Conservation (phyloP, 345 rosid species). For the Linum trigynum region DNA sequence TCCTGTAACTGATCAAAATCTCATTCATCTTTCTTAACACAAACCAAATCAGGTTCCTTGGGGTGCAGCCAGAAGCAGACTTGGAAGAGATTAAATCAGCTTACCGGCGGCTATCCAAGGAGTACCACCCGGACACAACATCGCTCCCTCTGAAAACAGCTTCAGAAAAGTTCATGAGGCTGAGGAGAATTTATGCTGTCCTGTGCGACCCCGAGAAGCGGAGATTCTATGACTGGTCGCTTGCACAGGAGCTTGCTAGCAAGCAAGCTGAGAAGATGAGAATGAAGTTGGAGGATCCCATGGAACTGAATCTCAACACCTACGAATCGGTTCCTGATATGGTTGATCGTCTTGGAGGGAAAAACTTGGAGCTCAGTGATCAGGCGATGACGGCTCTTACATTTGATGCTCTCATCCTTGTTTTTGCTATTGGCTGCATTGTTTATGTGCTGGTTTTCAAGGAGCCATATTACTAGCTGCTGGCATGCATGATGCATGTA, state of each 20-base stretch:
- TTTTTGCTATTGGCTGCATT: slow-evolving; percentile 53
- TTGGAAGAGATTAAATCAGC: slow-evolving; percentile 84
- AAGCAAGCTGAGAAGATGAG: slow-evolving; percentile 72
- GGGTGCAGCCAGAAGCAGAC: slow-evolving; percentile 60
- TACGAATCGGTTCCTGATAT: slow-evolving; percentile 53
- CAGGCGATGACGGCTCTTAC: slow-evolving; percentile 83
- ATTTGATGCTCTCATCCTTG: slow-evolving; percentile 41
- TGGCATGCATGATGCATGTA: not conserved
- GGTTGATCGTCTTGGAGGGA: slow-evolving; percentile 85
- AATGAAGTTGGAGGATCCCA: slow-evolving; percentile 64
- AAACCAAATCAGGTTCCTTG: slow-evolving; percentile 47
- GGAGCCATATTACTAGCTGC: slow-evolving; percentile 39
- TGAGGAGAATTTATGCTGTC: slow-evolving; percentile 55
- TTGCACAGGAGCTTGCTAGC: slow-evolving; percentile 82
- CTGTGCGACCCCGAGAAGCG: slow-evolving; percentile 59
- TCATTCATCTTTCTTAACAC: not conserved
- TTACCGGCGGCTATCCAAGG: slow-evolving; percentile 74
- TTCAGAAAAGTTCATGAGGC: slow-evolving; percentile 72
- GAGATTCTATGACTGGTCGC: slow-evolving; percentile 78
- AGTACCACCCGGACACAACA: slow-evolving; percentile 93
- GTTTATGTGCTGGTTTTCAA: slow-evolving; percentile 52
- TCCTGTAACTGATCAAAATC: not conserved
- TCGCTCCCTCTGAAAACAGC: slow-evolving; percentile 77
- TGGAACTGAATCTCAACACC: slow-evolving; percentile 36
- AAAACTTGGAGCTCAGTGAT: slow-evolving; percentile 63